These are phyloP conservation scores for Aspergillus sp. DNA, from an alignment of 2,329 filamentous ascomycete species.

Conservation along the genomic window DNA sequence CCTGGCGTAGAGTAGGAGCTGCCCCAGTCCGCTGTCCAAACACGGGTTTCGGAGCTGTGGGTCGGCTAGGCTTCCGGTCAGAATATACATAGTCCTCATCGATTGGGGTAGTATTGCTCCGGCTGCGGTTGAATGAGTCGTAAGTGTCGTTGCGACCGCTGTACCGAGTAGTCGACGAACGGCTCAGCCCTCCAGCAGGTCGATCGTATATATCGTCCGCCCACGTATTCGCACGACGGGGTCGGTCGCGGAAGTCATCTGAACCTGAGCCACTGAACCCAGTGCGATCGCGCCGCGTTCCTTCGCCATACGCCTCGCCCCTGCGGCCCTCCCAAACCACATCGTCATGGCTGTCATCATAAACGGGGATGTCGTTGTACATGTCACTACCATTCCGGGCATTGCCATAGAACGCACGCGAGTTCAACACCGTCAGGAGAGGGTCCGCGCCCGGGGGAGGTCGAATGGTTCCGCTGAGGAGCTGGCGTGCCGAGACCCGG, in stretches of 20 bases:
- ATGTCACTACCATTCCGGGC: constrained; percentile 62
- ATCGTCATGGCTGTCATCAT: constrained; percentile 79
- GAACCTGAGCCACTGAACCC: constrained; percentile 46
- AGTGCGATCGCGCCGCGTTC: constrained; percentile 58
- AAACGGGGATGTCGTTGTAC: constrained; percentile 93
- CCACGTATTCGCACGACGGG: constrained; percentile 52
- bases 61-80: constrained; percentile 70
- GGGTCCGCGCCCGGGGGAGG: constrained; percentile 81
- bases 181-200: constrained; percentile 35
- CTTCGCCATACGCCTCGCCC: constrained; percentile 71
- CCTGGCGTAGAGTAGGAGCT: constrained; percentile 49
- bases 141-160: constrained; percentile 29
- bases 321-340: constrained; percentile 78
- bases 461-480: constrained; percentile 75
- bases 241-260: constrained; percentile 56
- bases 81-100: constrained; percentile 57
- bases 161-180: constrained; percentile 39
- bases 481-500: constrained; percentile 75
- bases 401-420: constrained; percentile 76
- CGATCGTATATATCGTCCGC: constrained; percentile 53
- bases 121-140: constrained; percentile 34
- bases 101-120: constrained; percentile 42
- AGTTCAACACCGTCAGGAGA: constrained; percentile 81
- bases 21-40: constrained; percentile 59
- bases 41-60: constrained; percentile 85